Conservation (phyloP, 768 basidiomycete genomes). For the Termitomyces bulborhizus region DNA sequence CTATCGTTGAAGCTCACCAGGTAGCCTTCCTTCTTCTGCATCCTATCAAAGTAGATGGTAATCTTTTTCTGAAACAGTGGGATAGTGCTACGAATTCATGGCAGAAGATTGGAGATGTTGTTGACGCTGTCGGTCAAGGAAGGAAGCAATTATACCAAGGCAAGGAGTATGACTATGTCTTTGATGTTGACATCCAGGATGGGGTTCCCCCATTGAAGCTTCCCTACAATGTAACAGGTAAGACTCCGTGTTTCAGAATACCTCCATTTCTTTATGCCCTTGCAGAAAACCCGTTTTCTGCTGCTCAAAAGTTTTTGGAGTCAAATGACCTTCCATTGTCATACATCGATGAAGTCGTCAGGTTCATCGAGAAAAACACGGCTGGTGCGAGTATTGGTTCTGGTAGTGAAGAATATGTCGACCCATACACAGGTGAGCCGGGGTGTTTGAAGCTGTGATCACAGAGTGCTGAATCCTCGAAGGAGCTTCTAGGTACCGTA, state of each 20-base stretch:
- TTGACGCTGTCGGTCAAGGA: slow-evolving; percentile 88
- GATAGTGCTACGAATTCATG: slow-evolving; percentile 60
- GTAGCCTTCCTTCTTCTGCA: slow-evolving; percentile 20
- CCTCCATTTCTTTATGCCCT: neutral
- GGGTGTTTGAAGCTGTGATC: neutral
- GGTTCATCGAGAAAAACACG: slow-evolving; percentile 92
- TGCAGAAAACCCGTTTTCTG: slow-evolving; percentile 84
- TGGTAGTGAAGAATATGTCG: slow-evolving; percentile 57
- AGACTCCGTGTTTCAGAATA: slow-evolving; percentile 9
- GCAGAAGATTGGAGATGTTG: slow-evolving; percentile 95
- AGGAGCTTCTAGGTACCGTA: slow-evolving; percentile 64
- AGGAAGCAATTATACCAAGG: slow-evolving; percentile 90
- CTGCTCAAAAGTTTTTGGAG: slow-evolving; percentile 85
- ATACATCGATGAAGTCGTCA: slow-evolving; percentile 86
- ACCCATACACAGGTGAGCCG: slow-evolving; percentile 81
- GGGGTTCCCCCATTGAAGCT: slow-evolving; percentile 90
- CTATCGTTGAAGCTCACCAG: slow-evolving; percentile 86
- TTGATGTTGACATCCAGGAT: slow-evolving; percentile 94
- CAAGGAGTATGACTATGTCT: slow-evolving; percentile 98
- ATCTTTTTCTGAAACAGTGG: slow-evolving; percentile 52
- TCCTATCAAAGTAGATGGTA: neutral
- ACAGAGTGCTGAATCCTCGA: slow-evolving; percentile 4
- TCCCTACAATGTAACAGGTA: slow-evolving; percentile 87
- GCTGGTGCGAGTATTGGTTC: slow-evolving; percentile 65
- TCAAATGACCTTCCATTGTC: slow-evolving; percentile 74